Conservation (phyloP, 1,284 basidiomycete genomes). For the Chiua sp. region DNA sequence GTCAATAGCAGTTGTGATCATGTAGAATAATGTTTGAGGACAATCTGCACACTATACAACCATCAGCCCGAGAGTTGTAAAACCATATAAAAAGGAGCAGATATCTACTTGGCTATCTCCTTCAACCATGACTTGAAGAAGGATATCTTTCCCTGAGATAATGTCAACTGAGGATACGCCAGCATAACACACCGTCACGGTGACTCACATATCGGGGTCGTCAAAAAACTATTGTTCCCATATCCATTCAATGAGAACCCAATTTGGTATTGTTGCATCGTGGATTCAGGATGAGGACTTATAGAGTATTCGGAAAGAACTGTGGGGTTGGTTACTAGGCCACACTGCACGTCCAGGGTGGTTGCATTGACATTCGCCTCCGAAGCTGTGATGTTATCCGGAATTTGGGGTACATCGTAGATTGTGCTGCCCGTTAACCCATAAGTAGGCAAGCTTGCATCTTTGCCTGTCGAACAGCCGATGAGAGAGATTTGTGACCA, state of each 20-base stretch:
- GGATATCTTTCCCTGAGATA: background rate
- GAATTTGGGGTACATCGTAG: conserved; percentile 1
- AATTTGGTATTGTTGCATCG: background rate
- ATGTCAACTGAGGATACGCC: background rate
- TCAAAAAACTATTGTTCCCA: background rate
- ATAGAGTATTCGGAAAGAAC: background rate
- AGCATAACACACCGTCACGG: background rate
- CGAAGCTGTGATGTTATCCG: background rate
- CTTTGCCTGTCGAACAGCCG: background rate
- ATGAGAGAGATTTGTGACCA: background rate
- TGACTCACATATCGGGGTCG: background rate
- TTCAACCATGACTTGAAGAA: too few species aligned
- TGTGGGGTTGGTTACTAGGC: conserved; percentile 10
- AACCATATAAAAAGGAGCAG: background rate
- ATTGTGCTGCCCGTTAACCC: conserved; percentile 3
- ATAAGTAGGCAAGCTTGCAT: background rate
- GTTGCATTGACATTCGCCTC: conserved; percentile 19
- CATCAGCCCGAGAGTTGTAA: too few species aligned
- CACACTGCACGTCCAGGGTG: conserved; percentile 2
- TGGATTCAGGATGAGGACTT: background rate
- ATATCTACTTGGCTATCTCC: background rate
- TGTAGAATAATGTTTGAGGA: background rate
- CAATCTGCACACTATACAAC: background rate
- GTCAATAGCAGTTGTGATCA: background rate
- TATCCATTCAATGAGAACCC: background rate